Percentiles rank a stretch among this genome's conserved stretches.
Conservation (phyloP, 768 basidiomycete genomes). For the Tylopilus intermedius region DNA sequence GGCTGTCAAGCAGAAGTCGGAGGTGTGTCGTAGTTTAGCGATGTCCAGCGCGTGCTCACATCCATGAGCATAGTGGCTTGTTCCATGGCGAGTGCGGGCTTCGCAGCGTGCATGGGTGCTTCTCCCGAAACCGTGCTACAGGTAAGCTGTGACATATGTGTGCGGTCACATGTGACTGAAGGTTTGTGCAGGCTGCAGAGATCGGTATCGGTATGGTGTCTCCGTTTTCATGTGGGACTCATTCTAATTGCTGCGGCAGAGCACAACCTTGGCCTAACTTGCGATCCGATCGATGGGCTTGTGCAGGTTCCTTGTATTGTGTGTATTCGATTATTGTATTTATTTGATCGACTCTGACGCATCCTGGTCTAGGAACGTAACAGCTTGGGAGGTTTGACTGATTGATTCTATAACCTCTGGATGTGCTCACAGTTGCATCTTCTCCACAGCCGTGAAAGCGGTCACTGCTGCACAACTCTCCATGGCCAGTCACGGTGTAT, state of each 20-base stretch:
- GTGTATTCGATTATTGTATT: conserved; percentile 12
- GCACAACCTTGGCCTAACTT: conserved; percentile 85
- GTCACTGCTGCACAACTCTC: conserved; percentile 92
- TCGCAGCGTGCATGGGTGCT: conserved; percentile 92
- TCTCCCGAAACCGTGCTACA: conserved; percentile 80
- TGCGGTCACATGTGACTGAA: neutral
- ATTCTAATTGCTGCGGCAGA: conserved; percentile 38
- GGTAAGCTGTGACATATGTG: conserved; percentile 32
- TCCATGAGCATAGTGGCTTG: conserved; percentile 63
- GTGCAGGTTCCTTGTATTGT: conserved; percentile 97
- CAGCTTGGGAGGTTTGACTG: conserved; percentile 66
- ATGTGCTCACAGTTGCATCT: conserved; percentile 6
- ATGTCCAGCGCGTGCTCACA: neutral
- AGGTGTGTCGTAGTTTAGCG: conserved; percentile 39
- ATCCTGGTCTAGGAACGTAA: conserved; percentile 60
- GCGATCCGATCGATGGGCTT: conserved; percentile 89
- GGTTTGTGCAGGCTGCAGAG: conserved; percentile 61
- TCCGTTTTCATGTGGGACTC: neutral
- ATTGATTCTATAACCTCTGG: neutral
- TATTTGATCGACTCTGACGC: conserved; percentile 1
- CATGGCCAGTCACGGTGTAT: conserved; percentile 85
- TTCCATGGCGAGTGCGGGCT: conserved; percentile 92
- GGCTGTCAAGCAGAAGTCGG: conserved; percentile 96
- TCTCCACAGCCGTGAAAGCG: conserved; percentile 73
- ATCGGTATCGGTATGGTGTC: conserved; percentile 72